Percentiles rank a stretch among this genome's conserved stretches.
phyloP scores from a whole-genome alignment of 139 green algal species.

The Parachlorella kessleri region DNA sequence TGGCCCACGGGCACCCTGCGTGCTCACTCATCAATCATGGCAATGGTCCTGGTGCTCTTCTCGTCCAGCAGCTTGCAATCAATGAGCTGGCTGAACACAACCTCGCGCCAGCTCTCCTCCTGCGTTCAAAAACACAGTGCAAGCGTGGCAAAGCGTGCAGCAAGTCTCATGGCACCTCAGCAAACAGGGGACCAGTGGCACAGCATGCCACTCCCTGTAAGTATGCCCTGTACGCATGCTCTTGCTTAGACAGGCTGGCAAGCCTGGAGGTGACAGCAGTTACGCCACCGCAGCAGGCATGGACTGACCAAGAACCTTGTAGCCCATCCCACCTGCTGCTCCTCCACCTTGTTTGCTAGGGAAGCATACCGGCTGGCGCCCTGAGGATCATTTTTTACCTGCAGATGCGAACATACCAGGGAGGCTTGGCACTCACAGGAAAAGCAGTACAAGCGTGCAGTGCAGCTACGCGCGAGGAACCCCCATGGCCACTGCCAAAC shows the following conservation, averaged over 20 bases:
- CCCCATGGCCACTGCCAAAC: no score
- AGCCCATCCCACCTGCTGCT: neutral
- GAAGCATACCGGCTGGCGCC: neutral
- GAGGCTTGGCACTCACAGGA: no score
- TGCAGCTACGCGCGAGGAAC: no score
- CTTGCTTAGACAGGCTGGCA: neutral
- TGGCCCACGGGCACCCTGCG: no score
- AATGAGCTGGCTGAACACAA: conserved; percentile 6
- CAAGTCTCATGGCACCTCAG: no score
- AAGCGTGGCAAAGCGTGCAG: no score
- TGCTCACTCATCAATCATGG: conserved; percentile 15
- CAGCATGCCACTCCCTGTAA: no score
- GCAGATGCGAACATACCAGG: neutral
- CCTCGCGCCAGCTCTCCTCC: neutral
- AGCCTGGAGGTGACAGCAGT: neutral
- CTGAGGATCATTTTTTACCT: conserved; percentile 17
- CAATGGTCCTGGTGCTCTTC: neutral
- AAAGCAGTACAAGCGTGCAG: no score
- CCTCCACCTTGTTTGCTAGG: neutral
- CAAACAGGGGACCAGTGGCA: no score
- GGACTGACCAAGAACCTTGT: neutral
- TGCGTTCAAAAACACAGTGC: no score
- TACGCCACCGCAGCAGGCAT: neutral
- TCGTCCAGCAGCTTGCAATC: conserved; percentile 5
- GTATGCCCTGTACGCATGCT: no score